Percentiles rank a stretch among this genome's conserved stretches.
phyloP scores from a whole-genome alignment of 106 monocot species.

The Allium cepa region DNA sequence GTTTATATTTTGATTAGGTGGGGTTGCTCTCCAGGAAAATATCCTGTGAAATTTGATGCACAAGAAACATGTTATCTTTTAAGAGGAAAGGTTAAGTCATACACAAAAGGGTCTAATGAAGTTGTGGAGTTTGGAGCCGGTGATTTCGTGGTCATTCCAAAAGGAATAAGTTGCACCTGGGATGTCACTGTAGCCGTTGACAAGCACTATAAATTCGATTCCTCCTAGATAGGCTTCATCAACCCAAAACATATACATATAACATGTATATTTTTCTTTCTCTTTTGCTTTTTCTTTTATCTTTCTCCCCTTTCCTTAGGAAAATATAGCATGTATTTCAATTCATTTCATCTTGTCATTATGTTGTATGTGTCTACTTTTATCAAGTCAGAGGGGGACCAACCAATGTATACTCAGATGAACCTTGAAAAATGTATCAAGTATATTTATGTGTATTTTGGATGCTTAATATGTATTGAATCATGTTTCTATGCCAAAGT shows the following conservation, averaged over 20 bases:
- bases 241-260: background rate
- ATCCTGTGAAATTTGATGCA: slow-evolving; percentile 63
- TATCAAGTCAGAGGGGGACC: too few species aligned
- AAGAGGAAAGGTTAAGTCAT: slow-evolving; percentile 49
- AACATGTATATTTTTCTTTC: too few species aligned
- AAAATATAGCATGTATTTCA: too few species aligned
- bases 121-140: slow-evolving; percentile 63
- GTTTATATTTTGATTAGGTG: slow-evolving; percentile 20
- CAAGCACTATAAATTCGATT: slow-evolving; percentile 70
- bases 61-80: slow-evolving; percentile 62
- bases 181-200: slow-evolving; percentile 62
- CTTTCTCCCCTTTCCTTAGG: too few species aligned
- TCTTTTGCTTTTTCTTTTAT: too few species aligned
- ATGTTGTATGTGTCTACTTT: too few species aligned
- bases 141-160: slow-evolving; percentile 59
- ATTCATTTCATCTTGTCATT: too few species aligned
- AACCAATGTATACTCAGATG: too few species aligned
- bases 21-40: slow-evolving; percentile 55
- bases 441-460: too few species aligned
- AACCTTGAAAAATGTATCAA: too few species aligned
- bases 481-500: too few species aligned
- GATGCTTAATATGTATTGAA: too few species aligned
- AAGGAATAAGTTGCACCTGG: slow-evolving; percentile 75
- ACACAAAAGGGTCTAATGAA: slow-evolving; percentile 44
- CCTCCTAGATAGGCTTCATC: slow-evolving; percentile 2